These are phyloP conservation scores for Paratinospora sagittata DNA, from an alignment of 164 flowering plant species.

Conservation along the genomic window DNA sequence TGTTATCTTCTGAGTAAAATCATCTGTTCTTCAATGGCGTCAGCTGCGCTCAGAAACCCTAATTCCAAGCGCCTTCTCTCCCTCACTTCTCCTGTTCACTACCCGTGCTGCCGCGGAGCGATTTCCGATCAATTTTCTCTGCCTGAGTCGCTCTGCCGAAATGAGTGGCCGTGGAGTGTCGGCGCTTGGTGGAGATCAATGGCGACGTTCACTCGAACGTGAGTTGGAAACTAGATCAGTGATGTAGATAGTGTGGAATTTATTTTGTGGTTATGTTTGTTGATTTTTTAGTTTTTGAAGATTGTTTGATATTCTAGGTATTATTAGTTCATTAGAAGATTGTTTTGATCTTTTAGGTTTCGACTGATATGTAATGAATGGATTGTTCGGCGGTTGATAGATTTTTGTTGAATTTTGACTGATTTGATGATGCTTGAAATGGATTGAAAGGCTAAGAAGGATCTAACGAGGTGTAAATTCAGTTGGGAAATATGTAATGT, in stretches of 20 bases:
- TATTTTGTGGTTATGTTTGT: background rate
- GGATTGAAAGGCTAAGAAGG: background rate
- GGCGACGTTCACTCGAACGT: slow-evolving; percentile 95
- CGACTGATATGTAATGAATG: background rate
- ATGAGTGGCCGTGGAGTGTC: slow-evolving; percentile 21
- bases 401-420: background rate
- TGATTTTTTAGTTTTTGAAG: background rate
- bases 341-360: background rate
- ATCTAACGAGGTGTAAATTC: background rate
- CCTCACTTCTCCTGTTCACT: slow-evolving; percentile 42
- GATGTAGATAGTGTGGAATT: background rate
- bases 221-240: slow-evolving; percentile 11
- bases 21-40: slow-evolving; percentile 42
- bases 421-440: background rate
- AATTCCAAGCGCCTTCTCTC: slow-evolving; percentile 49
- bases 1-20: background rate
- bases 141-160: slow-evolving; percentile 26
- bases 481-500: background rate
- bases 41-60: slow-evolving; percentile 53
- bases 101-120: slow-evolving; percentile 40
- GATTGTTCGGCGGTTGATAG: background rate
- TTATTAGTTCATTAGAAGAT: background rate
- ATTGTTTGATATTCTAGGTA: background rate
- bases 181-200: slow-evolving; percentile 72
- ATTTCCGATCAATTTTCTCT: slow-evolving; percentile 18